A percentile compares a stretch with the other conserved stretches of the same genome.
phyloP scores from a whole-genome alignment of 2,329 filamentous ascomycete genomes.

The Pseudomassariella vexata region DNA sequence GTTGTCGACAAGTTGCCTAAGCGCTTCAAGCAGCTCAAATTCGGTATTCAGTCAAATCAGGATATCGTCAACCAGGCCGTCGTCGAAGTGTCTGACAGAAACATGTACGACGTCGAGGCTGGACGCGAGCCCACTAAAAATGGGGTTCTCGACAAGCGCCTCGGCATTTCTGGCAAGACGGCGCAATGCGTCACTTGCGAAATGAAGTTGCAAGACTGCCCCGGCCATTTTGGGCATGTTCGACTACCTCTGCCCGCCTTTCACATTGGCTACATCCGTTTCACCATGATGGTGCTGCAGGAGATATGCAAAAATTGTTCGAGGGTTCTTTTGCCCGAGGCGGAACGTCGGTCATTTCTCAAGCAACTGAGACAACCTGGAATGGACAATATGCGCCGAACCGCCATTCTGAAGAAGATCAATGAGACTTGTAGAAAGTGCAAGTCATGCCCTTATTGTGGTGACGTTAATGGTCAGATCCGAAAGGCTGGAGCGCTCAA shows the following conservation, averaged over 20 bases:
- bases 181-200: conserved; percentile 79
- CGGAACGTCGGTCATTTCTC: conserved; percentile 71
- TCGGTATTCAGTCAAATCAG: conserved; percentile 90
- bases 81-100: conserved; percentile 87
- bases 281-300: conserved; percentile 86
- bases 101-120: conserved; percentile 85
- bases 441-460: conserved; percentile 75
- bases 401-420: conserved; percentile 81
- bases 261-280: conserved; percentile 92
- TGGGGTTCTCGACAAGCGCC: conserved; percentile 80
- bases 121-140: conserved; percentile 70
- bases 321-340: conserved; percentile 73
- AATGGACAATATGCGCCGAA: conserved; percentile 80
- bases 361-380: conserved; percentile 75
- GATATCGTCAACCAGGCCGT: conserved; percentile 95
- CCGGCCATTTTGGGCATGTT: conserved; percentile 93
- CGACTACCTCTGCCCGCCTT: conserved; percentile 86
- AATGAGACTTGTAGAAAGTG: conserved; percentile 86
- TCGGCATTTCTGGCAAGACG: conserved; percentile 76
- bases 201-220: conserved; percentile 75
- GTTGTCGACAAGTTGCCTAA: conserved; percentile 84
- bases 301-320: conserved; percentile 96
- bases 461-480: conserved; percentile 80
- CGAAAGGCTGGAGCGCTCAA: conserved; percentile 91
- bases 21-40: conserved; percentile 88